phyloP scores from a whole-genome alignment of 768 basidiomycete genomes.

The Harrya chromipes region DNA sequence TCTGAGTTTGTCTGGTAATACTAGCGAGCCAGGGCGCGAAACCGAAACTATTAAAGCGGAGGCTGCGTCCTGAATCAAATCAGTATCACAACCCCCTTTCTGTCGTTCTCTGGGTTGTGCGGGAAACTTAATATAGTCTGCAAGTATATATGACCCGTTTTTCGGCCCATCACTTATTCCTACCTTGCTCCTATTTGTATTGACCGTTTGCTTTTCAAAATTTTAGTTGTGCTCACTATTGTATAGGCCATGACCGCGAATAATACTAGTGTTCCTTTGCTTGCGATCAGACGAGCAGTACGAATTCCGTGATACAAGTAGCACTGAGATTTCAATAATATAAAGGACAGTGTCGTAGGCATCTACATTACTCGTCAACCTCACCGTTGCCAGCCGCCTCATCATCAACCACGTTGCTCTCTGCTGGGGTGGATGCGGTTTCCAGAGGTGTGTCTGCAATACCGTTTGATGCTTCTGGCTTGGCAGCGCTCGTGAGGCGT shows the following conservation, averaged over 20 bases:
- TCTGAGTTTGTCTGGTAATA: constrained; percentile 52
- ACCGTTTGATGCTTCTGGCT: constrained; percentile 38
- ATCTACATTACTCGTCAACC: constrained; percentile 27
- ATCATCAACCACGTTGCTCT: constrained; percentile 22
- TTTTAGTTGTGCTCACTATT: constrained; percentile 34
- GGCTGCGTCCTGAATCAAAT: constrained; percentile 34
- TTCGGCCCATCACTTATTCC: constrained; percentile 34
- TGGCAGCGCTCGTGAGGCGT: constrained; percentile 47
- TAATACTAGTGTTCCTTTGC: constrained; percentile 28
- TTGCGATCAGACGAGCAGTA: constrained; percentile 12
- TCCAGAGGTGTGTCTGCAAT: constrained; percentile 45
- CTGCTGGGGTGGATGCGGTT: constrained; percentile 41
- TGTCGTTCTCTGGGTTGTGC: constrained; percentile 25
- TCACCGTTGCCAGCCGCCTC: constrained; percentile 41
- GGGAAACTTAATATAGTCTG: constrained; percentile 30
- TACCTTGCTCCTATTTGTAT: constrained; percentile 39
- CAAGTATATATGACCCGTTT: constrained; percentile 33
- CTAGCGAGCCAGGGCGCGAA: constrained; percentile 61
- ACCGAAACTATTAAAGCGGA: constrained; percentile 68
- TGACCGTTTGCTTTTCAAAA: constrained; percentile 32
- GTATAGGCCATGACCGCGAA: constrained; percentile 31
- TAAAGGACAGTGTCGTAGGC: constrained; percentile 11
- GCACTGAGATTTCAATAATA: constrained; percentile 18
- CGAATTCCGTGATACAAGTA: constrained; percentile 16
- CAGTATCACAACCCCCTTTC: constrained; percentile 17